Percentiles rank a stretch among this genome's conserved stretches.
These are phyloP conservation scores for Macrolepiota albuminosa DNA, from an alignment of 768 basidiomycete species.

Conservation along the genomic window DNA sequence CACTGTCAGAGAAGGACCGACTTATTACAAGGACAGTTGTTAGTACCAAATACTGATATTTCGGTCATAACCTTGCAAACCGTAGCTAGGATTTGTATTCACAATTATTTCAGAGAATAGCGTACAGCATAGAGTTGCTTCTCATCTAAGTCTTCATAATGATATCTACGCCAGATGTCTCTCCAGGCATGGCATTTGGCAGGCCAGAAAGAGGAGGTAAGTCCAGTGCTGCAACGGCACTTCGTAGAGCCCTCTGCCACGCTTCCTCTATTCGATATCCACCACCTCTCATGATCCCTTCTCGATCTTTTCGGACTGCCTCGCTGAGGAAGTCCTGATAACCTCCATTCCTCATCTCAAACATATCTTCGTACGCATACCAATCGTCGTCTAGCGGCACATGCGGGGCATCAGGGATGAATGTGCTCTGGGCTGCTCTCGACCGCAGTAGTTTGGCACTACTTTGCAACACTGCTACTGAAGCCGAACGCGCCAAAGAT, in stretches of 20 bases:
- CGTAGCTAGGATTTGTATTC: not conserved
- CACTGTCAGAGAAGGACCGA: slow-evolving; percentile 53
- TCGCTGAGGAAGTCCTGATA: slow-evolving; percentile 77
- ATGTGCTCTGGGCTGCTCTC: slow-evolving; percentile 58
- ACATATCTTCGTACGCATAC: slow-evolving; percentile 72
- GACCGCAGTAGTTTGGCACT: slow-evolving; percentile 50
- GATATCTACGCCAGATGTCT: slow-evolving; percentile 35
- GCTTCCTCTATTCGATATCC: slow-evolving; percentile 81
- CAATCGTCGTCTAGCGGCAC: slow-evolving; percentile 73
- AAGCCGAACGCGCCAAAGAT: slow-evolving; percentile 48
- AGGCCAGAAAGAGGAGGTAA: slow-evolving; percentile 43
- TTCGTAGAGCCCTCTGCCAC: slow-evolving; percentile 78
- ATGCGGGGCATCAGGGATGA: slow-evolving; percentile 77
- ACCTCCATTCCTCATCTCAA: slow-evolving; percentile 40
- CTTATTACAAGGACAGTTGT: slow-evolving; percentile 44
- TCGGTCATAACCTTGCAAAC: not conserved
- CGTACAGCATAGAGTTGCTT: not conserved
- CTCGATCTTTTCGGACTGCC: slow-evolving; percentile 68
- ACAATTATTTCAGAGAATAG: not conserved
- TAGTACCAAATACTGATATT: slow-evolving; percentile 35
- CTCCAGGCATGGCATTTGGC: slow-evolving; percentile 12
- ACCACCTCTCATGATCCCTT: slow-evolving; percentile 77
- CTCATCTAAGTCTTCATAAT: slow-evolving; percentile 35
- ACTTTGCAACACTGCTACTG: slow-evolving; percentile 40
- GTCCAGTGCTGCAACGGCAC: slow-evolving; percentile 70